Conservation (phyloP, 176 grass and related monocot genomes). For the Cenchrus americanus region DNA sequence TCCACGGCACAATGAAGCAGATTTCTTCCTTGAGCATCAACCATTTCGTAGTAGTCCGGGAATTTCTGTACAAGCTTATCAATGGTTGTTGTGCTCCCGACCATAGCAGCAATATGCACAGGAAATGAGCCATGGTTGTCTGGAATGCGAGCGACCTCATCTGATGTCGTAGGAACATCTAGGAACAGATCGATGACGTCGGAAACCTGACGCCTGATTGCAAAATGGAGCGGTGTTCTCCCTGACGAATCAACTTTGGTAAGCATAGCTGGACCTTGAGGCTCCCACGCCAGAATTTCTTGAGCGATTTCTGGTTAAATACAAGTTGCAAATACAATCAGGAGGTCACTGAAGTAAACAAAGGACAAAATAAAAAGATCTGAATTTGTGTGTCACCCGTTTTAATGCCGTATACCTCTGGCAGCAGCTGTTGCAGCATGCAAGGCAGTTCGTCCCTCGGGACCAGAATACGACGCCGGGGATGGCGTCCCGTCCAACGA, state of each 20-base stretch:
- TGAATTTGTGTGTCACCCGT: too few species aligned
- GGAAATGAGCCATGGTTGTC: conserved; percentile 26
- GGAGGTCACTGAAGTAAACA: background rate
- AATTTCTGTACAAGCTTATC: background rate
- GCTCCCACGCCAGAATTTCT: conserved; percentile 16
- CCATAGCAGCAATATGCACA: conserved; percentile 42
- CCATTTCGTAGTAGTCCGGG: conserved; percentile 9
- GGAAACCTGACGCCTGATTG: background rate
- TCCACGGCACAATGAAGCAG: conserved; percentile 38
- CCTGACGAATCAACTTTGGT: conserved; percentile 36
- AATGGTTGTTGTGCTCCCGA: background rate
- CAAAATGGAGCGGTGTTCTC: conserved; percentile 52
- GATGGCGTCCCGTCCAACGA: background rate
- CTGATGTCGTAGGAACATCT: background rate
- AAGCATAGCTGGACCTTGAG: background rate
- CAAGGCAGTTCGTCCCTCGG: conserved; percentile 43
- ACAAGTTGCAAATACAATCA: too few species aligned
- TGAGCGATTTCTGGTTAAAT: conserved; percentile 27
- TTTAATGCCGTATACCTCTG: background rate
- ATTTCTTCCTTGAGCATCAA: conserved; percentile 41
- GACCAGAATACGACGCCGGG: conserved; percentile 30
- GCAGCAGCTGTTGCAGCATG: background rate
- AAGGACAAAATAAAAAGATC: too few species aligned
- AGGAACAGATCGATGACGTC: conserved; percentile 30
- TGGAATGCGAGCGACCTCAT: background rate